phyloP scores from a whole-genome alignment of 257 asterid genomes.

The Penstemon eatonii region DNA sequence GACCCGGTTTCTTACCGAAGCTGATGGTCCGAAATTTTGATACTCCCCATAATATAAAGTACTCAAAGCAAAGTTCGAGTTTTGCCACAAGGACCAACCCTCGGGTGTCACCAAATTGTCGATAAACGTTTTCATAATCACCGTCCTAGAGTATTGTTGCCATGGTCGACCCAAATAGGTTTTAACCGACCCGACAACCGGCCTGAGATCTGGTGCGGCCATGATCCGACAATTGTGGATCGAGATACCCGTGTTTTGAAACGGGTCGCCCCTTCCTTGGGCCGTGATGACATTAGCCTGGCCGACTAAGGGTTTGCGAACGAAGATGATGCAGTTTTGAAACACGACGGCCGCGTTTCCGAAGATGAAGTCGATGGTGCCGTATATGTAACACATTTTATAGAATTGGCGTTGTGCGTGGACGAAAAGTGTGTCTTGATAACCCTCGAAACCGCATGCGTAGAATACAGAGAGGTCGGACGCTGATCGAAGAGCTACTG shows the following conservation, averaged over 20 bases:
- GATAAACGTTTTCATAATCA: constrained; percentile 52
- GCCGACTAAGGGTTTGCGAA: constrained; percentile 62
- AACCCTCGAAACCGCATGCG: constrained; percentile 72
- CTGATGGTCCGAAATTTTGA: constrained; percentile 62
- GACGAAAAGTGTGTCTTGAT: constrained; percentile 82
- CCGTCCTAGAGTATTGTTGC: constrained; percentile 75
- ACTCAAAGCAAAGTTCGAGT: constrained; percentile 53
- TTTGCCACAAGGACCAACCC: constrained; percentile 82
- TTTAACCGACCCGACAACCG: constrained; percentile 33
- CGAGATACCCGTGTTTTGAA: constrained; percentile 84
- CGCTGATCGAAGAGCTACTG: constrained; percentile 81
- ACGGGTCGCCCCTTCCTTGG: constrained; percentile 92
- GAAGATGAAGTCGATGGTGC: constrained; percentile 81
- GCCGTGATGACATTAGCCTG: constrained; percentile 77
- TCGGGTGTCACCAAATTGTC: constrained; percentile 50
- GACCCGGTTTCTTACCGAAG: constrained; percentile 48
- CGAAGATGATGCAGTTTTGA: constrained; percentile 75
- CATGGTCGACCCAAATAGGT: constrained; percentile 85
- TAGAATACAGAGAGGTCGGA: constrained; percentile 88
- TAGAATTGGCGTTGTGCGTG: constrained; percentile 83
- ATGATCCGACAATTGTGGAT: constrained; percentile 58
- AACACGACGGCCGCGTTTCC: constrained; percentile 86
- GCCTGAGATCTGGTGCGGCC: constrained; percentile 64
- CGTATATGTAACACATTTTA: constrained; percentile 64
- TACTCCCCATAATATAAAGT: constrained; percentile 87